Evolutionary conservation across 2,329 filamentous ascomycete species (phyloP).

Genomic region (Botrytis fabae): DNA sequence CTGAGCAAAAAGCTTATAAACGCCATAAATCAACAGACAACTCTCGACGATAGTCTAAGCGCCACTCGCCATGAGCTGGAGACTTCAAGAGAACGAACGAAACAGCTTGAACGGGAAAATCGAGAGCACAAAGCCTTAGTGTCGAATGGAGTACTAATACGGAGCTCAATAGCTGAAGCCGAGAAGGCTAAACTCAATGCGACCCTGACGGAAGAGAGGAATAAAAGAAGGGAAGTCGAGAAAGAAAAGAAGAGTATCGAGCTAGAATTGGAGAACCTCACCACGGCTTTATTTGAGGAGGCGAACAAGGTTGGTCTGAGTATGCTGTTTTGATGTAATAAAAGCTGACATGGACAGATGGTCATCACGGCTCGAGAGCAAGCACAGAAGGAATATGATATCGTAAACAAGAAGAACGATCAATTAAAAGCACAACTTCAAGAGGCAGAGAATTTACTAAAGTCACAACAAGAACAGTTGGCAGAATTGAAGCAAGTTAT

Average conservation of each 20-base stretch:
- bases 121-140: conserved; percentile 70
- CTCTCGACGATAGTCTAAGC: conserved; percentile 83
- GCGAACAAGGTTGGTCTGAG: conserved; percentile 71
- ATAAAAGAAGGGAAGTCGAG: conserved; percentile 63
- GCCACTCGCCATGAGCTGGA: conserved; percentile 83
- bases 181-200: conserved; percentile 63
- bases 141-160: conserved; percentile 72
- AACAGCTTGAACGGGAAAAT: conserved; percentile 60
- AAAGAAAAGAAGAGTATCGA: conserved; percentile 88
- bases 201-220: conserved; percentile 64
- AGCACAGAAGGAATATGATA: conserved; percentile 80
- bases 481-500: conserved; percentile 88
- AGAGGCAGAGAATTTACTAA: conserved; percentile 82
- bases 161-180: conserved; percentile 70
- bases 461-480: conserved; percentile 90
- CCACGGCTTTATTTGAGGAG: conserved; percentile 93
- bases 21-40: conserved; percentile 94
- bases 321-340: neutral
- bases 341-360: conserved; percentile 79
- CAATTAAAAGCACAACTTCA: conserved; percentile 81
- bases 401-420: conserved; percentile 79
- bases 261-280: conserved; percentile 85
- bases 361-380: conserved; percentile 89
- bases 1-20: conserved; percentile 95
- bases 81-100: conserved; percentile 64